These are phyloP conservation scores for Crassisporium funariophilum DNA, from an alignment of 768 basidiomycete species.

Conservation along the genomic window DNA sequence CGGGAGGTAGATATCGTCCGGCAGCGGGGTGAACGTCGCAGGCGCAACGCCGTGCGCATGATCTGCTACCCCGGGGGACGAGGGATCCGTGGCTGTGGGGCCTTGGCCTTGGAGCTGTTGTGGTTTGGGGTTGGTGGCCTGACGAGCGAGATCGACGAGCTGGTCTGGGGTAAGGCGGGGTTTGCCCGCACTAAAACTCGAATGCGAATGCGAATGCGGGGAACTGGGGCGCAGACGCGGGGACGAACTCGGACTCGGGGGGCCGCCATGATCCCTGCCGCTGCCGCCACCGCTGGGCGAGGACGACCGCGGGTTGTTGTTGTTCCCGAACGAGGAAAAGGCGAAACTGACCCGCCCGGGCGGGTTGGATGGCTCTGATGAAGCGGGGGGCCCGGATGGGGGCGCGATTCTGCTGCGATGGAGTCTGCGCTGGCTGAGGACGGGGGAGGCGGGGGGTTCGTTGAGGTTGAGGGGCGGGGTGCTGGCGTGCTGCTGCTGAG, in stretches of 20 bases:
- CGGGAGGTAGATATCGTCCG: constrained; percentile 78
- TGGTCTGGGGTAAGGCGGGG: constrained; percentile 71
- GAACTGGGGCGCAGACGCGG: constrained; percentile 53
- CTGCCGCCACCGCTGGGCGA: constrained; percentile 23
- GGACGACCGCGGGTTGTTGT: constrained; percentile 28
- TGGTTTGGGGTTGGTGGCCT: constrained; percentile 47
- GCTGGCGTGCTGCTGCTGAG: constrained; percentile 27
- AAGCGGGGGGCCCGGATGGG: constrained; percentile 22
- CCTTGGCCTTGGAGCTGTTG: constrained; percentile 18
- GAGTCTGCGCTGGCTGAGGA: constrained; percentile 26
- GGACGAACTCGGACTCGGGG: constrained; percentile 37
- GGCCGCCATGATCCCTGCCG: constrained; percentile 16
- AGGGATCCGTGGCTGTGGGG: constrained; percentile 18
- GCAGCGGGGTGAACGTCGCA: constrained; percentile 73
- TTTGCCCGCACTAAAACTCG: constrained; percentile 38
- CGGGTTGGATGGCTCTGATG: background rate
- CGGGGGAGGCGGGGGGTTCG: constrained; percentile 35
- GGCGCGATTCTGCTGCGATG: constrained; percentile 25
- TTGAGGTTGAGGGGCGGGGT: constrained; percentile 30
- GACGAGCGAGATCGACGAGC: constrained; percentile 70
- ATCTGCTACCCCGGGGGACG: constrained; percentile 18
- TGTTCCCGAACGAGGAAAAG: constrained; percentile 55
- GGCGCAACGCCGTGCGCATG: constrained; percentile 35
- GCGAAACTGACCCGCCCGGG: constrained; percentile 48
- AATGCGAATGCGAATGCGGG: constrained; percentile 39